Conservation (phyloP, 2,329 filamentous ascomycete genomes). For the Arthrocladium fulminans region DNA sequence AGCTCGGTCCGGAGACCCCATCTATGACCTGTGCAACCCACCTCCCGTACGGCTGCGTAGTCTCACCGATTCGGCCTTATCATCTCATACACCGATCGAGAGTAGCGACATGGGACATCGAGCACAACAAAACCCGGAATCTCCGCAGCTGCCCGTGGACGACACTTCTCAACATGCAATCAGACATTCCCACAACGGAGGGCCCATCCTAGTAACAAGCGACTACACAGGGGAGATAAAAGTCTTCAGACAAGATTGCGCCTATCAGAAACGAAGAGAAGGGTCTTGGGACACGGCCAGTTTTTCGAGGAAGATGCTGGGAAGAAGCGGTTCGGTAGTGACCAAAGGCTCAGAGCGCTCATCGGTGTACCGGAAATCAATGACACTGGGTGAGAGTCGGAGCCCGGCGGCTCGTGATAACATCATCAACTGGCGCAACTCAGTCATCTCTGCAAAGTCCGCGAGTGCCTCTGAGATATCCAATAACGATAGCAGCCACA, state of each 20-base stretch:
- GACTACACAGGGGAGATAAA: slow-evolving; percentile 86
- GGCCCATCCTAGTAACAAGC: slow-evolving; percentile 86
- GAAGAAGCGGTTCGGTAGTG: slow-evolving; percentile 48
- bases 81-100: slow-evolving; percentile 39
- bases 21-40: slow-evolving; percentile 95
- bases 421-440: slow-evolving; percentile 81
- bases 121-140: slow-evolving; percentile 16
- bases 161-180: slow-evolving; percentile 70
- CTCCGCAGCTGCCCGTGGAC: slow-evolving; percentile 41
- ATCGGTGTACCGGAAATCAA: slow-evolving; percentile 29
- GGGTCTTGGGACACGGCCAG: slow-evolving; percentile 72
- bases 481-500: slow-evolving; percentile 22
- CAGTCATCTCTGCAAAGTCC: slow-evolving; percentile 47
- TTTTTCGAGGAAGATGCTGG: slow-evolving; percentile 59
- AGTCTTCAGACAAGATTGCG: slow-evolving; percentile 91
- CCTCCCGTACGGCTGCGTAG: slow-evolving; percentile 77
- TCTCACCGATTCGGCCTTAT: slow-evolving; percentile 53
- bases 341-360: slow-evolving; percentile 45
- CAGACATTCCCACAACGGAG: slow-evolving; percentile 62
- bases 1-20: slow-evolving; percentile 72
- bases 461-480: slow-evolving; percentile 31
- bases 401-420: slow-evolving; percentile 54
- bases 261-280: slow-evolving; percentile 64
- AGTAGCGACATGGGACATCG: slow-evolving; percentile 30
- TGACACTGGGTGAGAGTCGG: slow-evolving; percentile 24